phyloP scores from a whole-genome alignment of 768 basidiomycete species.

The Macrocybe gigantea region DNA sequence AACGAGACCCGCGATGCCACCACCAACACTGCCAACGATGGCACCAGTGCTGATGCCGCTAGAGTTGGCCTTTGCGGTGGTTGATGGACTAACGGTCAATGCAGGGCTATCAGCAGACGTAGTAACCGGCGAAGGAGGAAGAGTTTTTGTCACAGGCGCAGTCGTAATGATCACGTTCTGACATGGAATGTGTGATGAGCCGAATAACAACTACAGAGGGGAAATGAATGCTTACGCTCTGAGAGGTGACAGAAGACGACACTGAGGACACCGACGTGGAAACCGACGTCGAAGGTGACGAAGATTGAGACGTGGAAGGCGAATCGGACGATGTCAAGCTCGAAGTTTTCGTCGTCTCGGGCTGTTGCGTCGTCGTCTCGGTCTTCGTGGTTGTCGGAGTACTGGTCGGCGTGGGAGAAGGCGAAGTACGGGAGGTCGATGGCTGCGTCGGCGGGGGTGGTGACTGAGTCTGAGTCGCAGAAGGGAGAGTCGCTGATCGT shows the following conservation, averaged over 20 bases:
- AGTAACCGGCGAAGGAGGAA: slow-evolving; percentile 7
- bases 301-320: slow-evolving; percentile 5
- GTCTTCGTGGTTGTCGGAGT: slow-evolving; percentile 1
- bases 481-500: slow-evolving; percentile 1
- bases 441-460: slow-evolving; percentile 2
- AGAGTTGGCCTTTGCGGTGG: slow-evolving; percentile 8
- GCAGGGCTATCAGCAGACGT: slow-evolving; percentile 9
- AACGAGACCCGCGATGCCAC: slow-evolving; percentile 31
- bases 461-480: slow-evolving; percentile 1
- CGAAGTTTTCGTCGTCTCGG: slow-evolving; percentile 4
- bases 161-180: slow-evolving; percentile 11
- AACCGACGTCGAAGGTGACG: slow-evolving; percentile 6
- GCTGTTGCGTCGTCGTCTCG: slow-evolving; percentile 1
- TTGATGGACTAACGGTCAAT: slow-evolving; percentile 12
- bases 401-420: not conserved
- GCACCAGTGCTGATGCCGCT: slow-evolving; percentile 31
- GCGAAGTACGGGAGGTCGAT: slow-evolving; percentile 8
- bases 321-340: slow-evolving; percentile 1
- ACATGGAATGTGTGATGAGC: not conserved
- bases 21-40: slow-evolving; percentile 32
- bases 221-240: too few relatives aligned
- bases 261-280: slow-evolving; percentile 4
- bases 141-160: slow-evolving; percentile 9
- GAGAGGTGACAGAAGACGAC: slow-evolving; percentile 7
- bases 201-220: not conserved